These are phyloP conservation scores for Venturia asperata DNA, from an alignment of 2,329 filamentous ascomycete species.

Conservation along the genomic window DNA sequence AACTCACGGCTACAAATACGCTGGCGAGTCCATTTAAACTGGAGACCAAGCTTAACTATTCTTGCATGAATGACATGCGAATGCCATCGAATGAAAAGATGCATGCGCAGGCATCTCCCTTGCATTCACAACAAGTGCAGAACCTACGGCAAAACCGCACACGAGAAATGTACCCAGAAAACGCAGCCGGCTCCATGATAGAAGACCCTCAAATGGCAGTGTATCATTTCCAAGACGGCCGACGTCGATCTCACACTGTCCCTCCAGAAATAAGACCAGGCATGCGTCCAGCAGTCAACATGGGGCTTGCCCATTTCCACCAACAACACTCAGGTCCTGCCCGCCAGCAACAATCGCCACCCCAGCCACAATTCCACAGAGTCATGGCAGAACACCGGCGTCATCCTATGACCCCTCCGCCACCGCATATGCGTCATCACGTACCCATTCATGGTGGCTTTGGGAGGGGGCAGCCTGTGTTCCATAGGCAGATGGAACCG, in stretches of 20 bases:
- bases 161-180: not conserved
- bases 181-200: not conserved
- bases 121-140: not conserved
- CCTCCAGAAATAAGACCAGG: slow-evolving; percentile 13
- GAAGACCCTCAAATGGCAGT: slow-evolving; percentile 2
- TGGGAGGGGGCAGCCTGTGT: slow-evolving; percentile 8
- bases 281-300: not conserved
- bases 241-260: slow-evolving; percentile 11
- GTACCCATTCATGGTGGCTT: not conserved
- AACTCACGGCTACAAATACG: not conserved
- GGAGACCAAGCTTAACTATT: not conserved
- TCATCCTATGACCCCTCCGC: slow-evolving; percentile 7
- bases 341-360: slow-evolving; percentile 2
- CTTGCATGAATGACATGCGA: not conserved
- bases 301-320: not conserved
- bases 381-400: not conserved
- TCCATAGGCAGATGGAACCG: slow-evolving; percentile 8
- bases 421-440: slow-evolving; percentile 3
- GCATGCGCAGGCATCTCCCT: not conserved
- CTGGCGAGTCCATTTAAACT: slow-evolving; percentile 8
- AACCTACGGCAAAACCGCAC: not conserved
- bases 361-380: slow-evolving; percentile 4
- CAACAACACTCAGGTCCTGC: not conserved
- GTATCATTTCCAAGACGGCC: not conserved
- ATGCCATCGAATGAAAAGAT: not conserved